Evolutionary conservation across 148 eudicot genomes (phyloP).

Genomic region (Rhododendron ferrugineum): DNA sequence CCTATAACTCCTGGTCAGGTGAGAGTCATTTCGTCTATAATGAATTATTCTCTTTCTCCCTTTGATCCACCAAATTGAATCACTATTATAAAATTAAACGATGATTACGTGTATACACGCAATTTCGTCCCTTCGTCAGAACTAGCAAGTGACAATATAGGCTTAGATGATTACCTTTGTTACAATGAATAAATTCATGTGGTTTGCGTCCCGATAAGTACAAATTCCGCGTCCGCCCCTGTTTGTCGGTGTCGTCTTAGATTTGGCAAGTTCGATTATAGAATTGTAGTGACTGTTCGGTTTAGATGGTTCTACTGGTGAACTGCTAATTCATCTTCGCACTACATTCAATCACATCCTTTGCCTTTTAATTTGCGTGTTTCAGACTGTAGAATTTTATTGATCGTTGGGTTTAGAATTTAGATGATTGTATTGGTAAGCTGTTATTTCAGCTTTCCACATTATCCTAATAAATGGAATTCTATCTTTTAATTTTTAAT

Average conservation of each 20-base stretch:
- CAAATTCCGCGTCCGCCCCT: neutral
- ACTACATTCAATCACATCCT: neutral
- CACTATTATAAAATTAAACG: neutral
- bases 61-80: neutral
- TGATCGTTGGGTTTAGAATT: neutral
- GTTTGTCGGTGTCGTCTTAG: neutral
- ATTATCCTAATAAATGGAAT: neutral
- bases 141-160: neutral
- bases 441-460: neutral
- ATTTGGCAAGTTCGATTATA: neutral
- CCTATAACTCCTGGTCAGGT: constrained; percentile 49
- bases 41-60: neutral
- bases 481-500: neutral
- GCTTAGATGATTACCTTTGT: neutral
- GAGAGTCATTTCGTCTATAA: neutral
- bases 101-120: neutral
- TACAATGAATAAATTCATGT: too few relatives aligned
- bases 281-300: neutral
- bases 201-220: neutral
- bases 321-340: neutral
- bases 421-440: neutral
- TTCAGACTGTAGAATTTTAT: neutral
- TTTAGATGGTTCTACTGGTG: neutral
- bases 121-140: too few relatives aligned
- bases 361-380: neutral